Conservation (phyloP, 441 rosid species). For the Geranium incanum region DNA sequence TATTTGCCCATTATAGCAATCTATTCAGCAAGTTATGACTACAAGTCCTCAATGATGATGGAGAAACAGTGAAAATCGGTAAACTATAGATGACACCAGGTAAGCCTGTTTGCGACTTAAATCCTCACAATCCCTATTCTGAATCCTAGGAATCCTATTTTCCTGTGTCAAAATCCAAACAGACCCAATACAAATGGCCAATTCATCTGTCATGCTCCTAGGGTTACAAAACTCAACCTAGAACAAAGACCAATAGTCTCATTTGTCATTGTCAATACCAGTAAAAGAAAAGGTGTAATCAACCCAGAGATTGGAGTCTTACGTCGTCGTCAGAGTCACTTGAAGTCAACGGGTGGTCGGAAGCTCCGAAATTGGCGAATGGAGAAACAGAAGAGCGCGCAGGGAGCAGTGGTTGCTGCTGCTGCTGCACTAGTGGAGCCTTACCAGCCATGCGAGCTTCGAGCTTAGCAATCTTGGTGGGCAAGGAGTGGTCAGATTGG, state of each 20-base stretch:
- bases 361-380: constrained; percentile 31
- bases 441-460: constrained; percentile 97
- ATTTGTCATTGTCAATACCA: not conserved
- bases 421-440: constrained; percentile 31
- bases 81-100: not conserved
- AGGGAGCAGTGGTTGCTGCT: constrained; percentile 24
- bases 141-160: not conserved
- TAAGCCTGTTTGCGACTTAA: not conserved
- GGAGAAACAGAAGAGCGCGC: constrained; percentile 48
- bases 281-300: not conserved
- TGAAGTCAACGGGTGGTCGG: constrained; percentile 47
- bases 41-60: not conserved
- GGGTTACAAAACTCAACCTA: not conserved
- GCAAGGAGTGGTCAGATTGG: constrained; percentile 88
- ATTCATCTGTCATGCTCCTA: not conserved
- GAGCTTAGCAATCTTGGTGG: constrained; percentile 92
- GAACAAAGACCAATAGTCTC: not conserved
- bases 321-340: constrained; percentile 93
- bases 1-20: too few species aligned
- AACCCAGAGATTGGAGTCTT: constrained; percentile 14
- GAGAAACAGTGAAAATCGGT: not conserved
- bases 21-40: not conserved
- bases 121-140: not conserved
- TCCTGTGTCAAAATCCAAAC: not conserved
- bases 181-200: not conserved